phyloP scores from a whole-genome alignment of 768 basidiomycete genomes.

The Rubroboletus pulcherrimus region DNA sequence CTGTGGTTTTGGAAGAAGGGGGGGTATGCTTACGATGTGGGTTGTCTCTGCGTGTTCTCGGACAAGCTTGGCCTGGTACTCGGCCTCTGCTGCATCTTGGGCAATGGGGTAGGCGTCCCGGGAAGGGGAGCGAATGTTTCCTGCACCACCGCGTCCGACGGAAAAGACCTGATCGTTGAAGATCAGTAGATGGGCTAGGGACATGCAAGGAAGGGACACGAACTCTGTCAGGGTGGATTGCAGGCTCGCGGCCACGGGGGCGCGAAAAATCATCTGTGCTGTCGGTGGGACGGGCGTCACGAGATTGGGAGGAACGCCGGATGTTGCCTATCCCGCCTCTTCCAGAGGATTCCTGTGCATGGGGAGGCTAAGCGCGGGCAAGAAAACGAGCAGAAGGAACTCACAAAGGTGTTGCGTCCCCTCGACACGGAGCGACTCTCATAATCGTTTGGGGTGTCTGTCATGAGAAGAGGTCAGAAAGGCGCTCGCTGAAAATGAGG shows the following conservation, averaged over 20 bases:
- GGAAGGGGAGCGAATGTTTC: slow-evolving; percentile 81
- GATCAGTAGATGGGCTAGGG: not conserved
- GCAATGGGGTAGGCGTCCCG: slow-evolving; percentile 40
- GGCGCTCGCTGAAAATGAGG: too few species aligned
- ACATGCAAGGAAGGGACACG: not conserved
- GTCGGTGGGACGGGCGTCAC: slow-evolving; percentile 38
- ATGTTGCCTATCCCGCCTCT: slow-evolving; percentile 72
- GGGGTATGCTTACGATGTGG: slow-evolving; percentile 31
- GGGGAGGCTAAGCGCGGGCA: not conserved
- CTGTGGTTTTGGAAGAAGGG: not conserved
- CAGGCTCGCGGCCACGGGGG: slow-evolving; percentile 57
- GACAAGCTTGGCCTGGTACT: slow-evolving; percentile 21
- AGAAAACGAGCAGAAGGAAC: slow-evolving; percentile 20
- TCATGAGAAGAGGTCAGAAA: slow-evolving; percentile 17
- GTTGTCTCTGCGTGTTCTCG: slow-evolving; percentile 29
- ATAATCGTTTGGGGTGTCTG: slow-evolving; percentile 17
- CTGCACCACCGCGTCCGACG: slow-evolving; percentile 77
- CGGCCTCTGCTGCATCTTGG: slow-evolving; percentile 25
- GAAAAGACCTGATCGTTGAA: slow-evolving; percentile 33
- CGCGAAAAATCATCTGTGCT: slow-evolving; percentile 51
- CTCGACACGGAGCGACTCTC: slow-evolving; percentile 51
- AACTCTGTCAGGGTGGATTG: slow-evolving; percentile 37
- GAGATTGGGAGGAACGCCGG: slow-evolving; percentile 43
- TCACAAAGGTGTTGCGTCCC: slow-evolving; percentile 56
- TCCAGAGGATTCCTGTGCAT: slow-evolving; percentile 50